Evolutionary conservation across 1,139 yeast genomes (phyloP).

Genomic region (Nakaseomyces bracarensis): DNA sequence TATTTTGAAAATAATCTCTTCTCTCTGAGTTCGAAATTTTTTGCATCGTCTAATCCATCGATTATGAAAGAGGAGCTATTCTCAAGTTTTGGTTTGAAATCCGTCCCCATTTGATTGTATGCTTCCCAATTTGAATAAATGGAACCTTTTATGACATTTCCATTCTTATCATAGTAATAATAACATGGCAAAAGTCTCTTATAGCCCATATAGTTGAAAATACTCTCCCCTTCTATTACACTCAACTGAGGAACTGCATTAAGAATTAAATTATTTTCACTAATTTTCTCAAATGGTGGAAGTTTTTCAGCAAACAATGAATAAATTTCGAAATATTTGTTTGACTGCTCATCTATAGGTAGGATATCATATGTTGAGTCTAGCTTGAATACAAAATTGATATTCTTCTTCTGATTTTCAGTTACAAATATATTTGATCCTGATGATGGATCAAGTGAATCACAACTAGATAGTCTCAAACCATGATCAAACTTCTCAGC

Average conservation of each 20-base stretch:
- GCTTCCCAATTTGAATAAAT: constrained; percentile 26
- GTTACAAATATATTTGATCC: constrained; percentile 8
- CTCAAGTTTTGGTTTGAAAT: not conserved
- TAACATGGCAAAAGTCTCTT: constrained; percentile 25
- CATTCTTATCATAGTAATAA: constrained; percentile 30
- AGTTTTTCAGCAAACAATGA: not conserved
- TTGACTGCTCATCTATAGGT: constrained; percentile 3
- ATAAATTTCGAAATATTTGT: constrained; percentile 3
- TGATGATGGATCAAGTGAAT: not conserved
- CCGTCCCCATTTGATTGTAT: constrained; percentile 1
- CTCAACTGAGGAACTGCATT: constrained; percentile 21
- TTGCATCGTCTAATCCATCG: constrained; percentile 5
- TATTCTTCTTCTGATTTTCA: constrained; percentile 16
- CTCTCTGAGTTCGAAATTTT: constrained; percentile 3
- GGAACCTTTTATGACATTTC: constrained; percentile 29
- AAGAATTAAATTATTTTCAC: constrained; percentile 17
- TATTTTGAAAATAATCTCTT: constrained; percentile 3
- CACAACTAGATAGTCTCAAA: constrained; percentile 13
- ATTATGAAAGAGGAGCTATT: not conserved
- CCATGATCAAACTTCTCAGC: constrained; percentile 23
- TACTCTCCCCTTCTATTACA: constrained; percentile 24
- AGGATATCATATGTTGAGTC: constrained; percentile 4
- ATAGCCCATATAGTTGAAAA: constrained; percentile 30
- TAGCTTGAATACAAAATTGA: constrained; percentile 22
- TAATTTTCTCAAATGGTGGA: constrained; percentile 19